These are phyloP conservation scores for Amanita pseudoporphyria DNA, from an alignment of 768 basidiomycete species.

Conservation along the genomic window DNA sequence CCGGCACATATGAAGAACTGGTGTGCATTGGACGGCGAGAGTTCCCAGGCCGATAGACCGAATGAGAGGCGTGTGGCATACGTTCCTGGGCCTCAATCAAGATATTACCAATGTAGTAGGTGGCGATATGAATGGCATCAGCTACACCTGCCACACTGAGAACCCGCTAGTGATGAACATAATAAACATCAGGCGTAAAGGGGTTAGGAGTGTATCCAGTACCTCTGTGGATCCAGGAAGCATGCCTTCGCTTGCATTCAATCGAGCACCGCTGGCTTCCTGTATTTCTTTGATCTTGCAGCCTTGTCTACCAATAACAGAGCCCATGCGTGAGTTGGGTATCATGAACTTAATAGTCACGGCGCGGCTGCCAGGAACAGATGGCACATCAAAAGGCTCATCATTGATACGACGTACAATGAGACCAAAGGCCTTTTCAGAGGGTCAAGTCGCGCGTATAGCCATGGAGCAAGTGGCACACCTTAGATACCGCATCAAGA, in stretches of 20 bases:
- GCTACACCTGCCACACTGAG: slow-evolving; percentile 97
- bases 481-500: slow-evolving; percentile 98
- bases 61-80: slow-evolving; percentile 58
- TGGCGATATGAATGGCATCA: slow-evolving; percentile 98
- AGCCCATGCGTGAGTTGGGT: slow-evolving; percentile 98
- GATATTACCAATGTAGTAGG: slow-evolving; percentile 98
- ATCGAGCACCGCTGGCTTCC: slow-evolving; percentile 90
- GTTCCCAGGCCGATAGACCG: slow-evolving; percentile 50
- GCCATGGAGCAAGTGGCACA: slow-evolving; percentile 17
- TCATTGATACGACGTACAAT: slow-evolving; percentile 99
- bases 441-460: background rate
- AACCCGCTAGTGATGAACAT: slow-evolving; percentile 58
- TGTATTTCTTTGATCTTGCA: slow-evolving; percentile 99
- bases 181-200: slow-evolving; percentile 9
- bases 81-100: slow-evolving; percentile 88
- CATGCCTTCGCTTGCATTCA: slow-evolving; percentile 98
- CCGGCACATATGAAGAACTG: slow-evolving; percentile 66
- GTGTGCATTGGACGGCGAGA: slow-evolving; percentile 43
- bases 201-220: slow-evolving; percentile 14
- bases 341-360: slow-evolving; percentile 99
- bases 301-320: slow-evolving; percentile 96
- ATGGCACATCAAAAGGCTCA: slow-evolving; percentile 96
- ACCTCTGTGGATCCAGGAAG: slow-evolving; percentile 99
- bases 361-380: slow-evolving; percentile 94
- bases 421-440: slow-evolving; percentile 84